Conservation (phyloP, 2,329 filamentous ascomycete genomes). For the Fusarium sp. region DNA sequence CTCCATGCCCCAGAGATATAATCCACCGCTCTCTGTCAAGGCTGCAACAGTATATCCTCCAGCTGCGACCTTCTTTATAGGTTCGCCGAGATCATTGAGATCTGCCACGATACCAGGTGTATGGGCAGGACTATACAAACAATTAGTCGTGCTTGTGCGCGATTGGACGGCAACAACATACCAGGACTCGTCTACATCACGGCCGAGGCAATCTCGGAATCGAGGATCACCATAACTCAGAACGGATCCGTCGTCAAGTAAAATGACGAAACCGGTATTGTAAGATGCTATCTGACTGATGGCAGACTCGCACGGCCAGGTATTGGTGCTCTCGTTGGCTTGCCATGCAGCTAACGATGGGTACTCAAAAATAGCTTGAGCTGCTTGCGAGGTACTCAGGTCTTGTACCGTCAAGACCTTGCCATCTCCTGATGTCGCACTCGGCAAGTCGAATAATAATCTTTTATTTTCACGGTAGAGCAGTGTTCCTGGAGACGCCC, state of each 20-base stretch:
- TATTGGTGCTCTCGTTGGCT: constrained; percentile 4
- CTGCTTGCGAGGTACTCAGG: neutral
- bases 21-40: constrained; percentile 65
- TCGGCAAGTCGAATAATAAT: constrained; percentile 12
- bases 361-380: constrained; percentile 36
- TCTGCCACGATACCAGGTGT: constrained; percentile 59
- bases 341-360: constrained; percentile 38
- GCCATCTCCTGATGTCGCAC: constrained; percentile 35
- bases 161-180: constrained; percentile 34
- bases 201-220: constrained; percentile 66
- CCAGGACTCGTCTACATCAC: constrained; percentile 55
- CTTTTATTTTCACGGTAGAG: constrained; percentile 1
- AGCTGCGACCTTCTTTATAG: constrained; percentile 64
- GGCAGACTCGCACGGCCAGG: constrained; percentile 39
- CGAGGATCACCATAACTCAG: constrained; percentile 69
- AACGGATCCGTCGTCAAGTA: constrained; percentile 58
- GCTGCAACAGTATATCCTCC: constrained; percentile 69
- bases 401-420: constrained; percentile 14
- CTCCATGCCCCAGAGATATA: constrained; percentile 70
- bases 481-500: constrained; percentile 3
- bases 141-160: constrained; percentile 13
- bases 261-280: constrained; percentile 61
- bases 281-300: constrained; percentile 59
- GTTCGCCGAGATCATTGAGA: constrained; percentile 62
- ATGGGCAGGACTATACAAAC: constrained; percentile 55